Conservation (phyloP, 2,329 filamentous ascomycete genomes). For the Colletotrichum noveboracense region DNA sequence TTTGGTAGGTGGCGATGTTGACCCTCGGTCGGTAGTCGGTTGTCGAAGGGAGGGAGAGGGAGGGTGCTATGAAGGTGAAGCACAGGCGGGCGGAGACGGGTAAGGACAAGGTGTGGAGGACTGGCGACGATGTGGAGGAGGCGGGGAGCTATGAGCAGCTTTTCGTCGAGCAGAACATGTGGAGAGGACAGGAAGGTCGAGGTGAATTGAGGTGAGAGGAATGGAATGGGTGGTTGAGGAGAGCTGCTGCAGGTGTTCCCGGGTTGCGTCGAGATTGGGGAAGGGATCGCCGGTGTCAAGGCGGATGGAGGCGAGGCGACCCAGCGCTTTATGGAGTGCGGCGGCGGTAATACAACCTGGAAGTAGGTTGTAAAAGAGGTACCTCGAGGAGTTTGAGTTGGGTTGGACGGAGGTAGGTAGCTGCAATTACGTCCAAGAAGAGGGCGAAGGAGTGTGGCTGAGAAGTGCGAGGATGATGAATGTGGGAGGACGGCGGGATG, state of each 20-base stretch:
- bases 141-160: neutral
- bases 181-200: neutral
- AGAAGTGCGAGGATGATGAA: neutral
- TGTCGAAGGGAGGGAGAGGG: neutral
- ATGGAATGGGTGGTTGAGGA: neutral
- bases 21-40: neutral
- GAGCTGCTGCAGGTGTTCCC: neutral
- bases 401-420: neutral
- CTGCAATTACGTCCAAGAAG: neutral
- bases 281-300: constrained; percentile 5
- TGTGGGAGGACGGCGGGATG: neutral
- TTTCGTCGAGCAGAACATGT: constrained; percentile 3
- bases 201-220: neutral
- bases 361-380: neutral
- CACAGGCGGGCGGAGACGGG: neutral
- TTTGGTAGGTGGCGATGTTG: neutral
- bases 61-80: neutral
- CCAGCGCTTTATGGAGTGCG: neutral
- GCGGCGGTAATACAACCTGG: neutral
- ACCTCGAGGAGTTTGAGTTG: neutral
- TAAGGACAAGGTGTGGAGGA: neutral
- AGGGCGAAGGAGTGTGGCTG: neutral
- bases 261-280: neutral
- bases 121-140: neutral
- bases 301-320: neutral